Conservation (phyloP, 208 protist species). For the Leishmania arabica region DNA sequence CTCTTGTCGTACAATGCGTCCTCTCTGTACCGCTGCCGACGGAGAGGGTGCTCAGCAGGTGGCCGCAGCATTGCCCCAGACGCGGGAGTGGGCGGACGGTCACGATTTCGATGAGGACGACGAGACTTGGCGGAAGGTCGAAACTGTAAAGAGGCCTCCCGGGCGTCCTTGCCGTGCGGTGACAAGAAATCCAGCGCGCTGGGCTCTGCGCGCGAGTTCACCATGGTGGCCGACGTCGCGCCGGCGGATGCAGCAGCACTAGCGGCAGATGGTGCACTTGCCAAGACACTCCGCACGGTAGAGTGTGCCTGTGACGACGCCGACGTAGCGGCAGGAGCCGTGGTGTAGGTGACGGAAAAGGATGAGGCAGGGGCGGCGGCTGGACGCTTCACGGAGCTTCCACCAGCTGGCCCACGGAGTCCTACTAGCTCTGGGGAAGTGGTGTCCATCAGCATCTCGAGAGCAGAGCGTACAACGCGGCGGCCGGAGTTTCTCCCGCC, state of each 20-base stretch:
- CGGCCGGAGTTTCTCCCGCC: constrained; percentile 35
- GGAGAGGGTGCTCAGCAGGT: not conserved
- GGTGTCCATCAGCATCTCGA: constrained; percentile 66
- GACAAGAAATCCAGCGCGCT: constrained; percentile 73
- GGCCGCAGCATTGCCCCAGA: not conserved
- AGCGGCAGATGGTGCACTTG: not conserved
- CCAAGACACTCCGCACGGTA: not conserved
- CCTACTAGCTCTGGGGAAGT: constrained; percentile 49
- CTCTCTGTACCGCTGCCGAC: not conserved
- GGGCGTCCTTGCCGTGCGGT: constrained; percentile 14
- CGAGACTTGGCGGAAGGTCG: not conserved
- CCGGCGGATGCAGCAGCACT: not conserved
- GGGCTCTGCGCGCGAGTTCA: constrained; percentile 37
- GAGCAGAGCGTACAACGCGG: constrained; percentile 73
- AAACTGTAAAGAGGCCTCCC: not conserved
- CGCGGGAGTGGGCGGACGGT: not conserved
- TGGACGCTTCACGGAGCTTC: not conserved
- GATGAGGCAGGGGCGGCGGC: constrained; percentile 4
- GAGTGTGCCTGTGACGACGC: not conserved
- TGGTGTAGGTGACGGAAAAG: constrained; percentile 61
- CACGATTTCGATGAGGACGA: constrained; percentile 6
- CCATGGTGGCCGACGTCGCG: not conserved
- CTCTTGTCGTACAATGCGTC: not conserved
- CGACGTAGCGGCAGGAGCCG: constrained; percentile 5
- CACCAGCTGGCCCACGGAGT: not conserved